Conservation (phyloP, 345 rosid species). For the Turritis glabra region DNA sequence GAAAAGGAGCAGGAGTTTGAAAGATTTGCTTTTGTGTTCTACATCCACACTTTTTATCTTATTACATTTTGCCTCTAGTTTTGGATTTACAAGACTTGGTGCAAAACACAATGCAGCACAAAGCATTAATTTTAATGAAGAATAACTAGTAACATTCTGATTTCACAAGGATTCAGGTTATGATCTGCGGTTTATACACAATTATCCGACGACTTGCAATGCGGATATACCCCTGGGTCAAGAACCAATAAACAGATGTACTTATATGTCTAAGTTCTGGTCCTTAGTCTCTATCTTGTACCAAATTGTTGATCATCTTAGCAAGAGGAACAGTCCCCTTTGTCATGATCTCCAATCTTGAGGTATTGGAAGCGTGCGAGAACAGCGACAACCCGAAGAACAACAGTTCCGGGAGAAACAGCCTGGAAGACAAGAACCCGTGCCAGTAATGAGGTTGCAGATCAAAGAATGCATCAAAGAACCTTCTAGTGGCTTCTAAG, state of each 20-base stretch:
- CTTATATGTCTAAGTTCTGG: constrained; percentile 17
- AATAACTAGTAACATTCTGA: constrained; percentile 4
- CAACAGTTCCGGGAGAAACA: constrained; percentile 81
- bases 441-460: constrained; percentile 91
- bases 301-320: constrained; percentile 79
- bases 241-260: constrained; percentile 24
- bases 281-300: constrained; percentile 71
- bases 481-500: constrained; percentile 78
- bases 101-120: constrained; percentile 14
- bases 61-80: constrained; percentile 1
- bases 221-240: background rate
- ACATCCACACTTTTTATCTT: constrained; percentile 10
- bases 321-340: constrained; percentile 91
- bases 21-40: constrained; percentile 17
- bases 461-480: constrained; percentile 87
- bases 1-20: constrained; percentile 10
- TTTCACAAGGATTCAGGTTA: constrained; percentile 4
- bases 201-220: background rate
- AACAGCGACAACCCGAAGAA: constrained; percentile 83
- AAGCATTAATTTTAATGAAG: constrained; percentile 10
- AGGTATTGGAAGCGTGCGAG: constrained; percentile 81
- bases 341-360: constrained; percentile 91
- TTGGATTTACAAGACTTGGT: constrained; percentile 22
- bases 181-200: constrained; percentile 30
- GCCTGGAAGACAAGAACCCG: constrained; percentile 90